Percentiles rank a stretch among this genome's conserved stretches.
These are phyloP conservation scores for Botryosphaeria dothidea DNA, from an alignment of 2,329 filamentous ascomycete genomes.

Conservation along the genomic window DNA sequence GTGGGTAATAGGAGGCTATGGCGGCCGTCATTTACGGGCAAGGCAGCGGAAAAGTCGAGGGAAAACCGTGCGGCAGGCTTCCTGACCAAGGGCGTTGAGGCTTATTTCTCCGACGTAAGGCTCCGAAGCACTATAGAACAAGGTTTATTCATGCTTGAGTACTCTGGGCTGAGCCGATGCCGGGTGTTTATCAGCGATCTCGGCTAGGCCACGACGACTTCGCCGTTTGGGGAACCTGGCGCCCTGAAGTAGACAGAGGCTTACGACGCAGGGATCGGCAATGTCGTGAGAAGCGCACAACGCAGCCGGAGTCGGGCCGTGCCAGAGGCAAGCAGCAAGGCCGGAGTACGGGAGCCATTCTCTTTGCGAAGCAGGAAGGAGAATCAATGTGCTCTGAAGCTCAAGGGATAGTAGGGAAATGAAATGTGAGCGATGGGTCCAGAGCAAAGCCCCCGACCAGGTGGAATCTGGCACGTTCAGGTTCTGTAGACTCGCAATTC, in stretches of 20 bases:
- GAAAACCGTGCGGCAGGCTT: neutral
- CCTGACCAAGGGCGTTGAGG: neutral
- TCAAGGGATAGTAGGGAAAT: neutral
- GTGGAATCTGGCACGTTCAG: too few relatives aligned
- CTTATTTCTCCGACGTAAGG: neutral
- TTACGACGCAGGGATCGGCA: constrained; percentile 12
- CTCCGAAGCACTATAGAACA: neutral
- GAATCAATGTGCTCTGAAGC: neutral
- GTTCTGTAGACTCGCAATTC: too few relatives aligned
- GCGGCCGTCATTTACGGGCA: neutral
- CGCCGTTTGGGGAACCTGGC: neutral
- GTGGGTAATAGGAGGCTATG: neutral
- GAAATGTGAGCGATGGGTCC: too few relatives aligned
- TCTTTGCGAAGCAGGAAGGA: neutral
- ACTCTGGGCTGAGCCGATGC: neutral
- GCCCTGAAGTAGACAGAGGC: constrained; percentile 9
- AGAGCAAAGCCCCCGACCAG: too few relatives aligned
- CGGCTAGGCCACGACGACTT: neutral
- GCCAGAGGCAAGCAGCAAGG: neutral
- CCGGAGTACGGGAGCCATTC: neutral
- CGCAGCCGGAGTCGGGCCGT: neutral
- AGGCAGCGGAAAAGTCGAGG: neutral
- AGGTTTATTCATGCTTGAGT: neutral
- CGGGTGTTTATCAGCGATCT: neutral
- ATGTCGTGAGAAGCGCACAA: neutral